phyloP scores from a whole-genome alignment of 2,329 filamentous ascomycete genomes.

The Phaeosphaeria sp. region DNA sequence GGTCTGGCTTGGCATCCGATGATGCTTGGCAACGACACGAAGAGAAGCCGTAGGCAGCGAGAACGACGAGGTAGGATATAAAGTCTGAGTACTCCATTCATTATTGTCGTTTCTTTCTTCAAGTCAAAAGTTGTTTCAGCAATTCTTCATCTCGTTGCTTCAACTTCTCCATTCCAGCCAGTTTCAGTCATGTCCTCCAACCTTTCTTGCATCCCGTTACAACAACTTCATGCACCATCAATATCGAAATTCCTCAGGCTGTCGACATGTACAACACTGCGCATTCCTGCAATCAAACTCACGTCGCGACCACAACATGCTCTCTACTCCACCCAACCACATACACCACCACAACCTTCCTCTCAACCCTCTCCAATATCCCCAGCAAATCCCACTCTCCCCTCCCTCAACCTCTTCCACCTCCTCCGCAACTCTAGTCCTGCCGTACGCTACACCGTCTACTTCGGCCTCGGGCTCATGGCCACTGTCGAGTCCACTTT shows the following conservation, averaged over 20 bases:
- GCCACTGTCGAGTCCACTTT: constrained; percentile 35
- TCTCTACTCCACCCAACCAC: neutral
- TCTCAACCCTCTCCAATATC: neutral
- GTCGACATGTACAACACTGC: neutral
- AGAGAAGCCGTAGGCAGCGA: constrained; percentile 11
- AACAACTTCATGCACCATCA: neutral
- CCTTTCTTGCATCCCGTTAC: neutral
- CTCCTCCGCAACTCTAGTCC: constrained; percentile 20
- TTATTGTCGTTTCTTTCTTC: neutral
- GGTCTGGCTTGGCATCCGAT: constrained; percentile 25
- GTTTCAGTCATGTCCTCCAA: neutral
- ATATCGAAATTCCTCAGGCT: neutral
- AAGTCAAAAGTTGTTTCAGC: no score
- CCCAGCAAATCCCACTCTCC: constrained; percentile 7
- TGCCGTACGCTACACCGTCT: constrained; percentile 32
- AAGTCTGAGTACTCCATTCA: neutral
- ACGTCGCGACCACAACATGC: neutral
- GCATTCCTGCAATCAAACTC: neutral
- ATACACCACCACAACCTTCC: neutral
- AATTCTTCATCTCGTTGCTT: neutral
- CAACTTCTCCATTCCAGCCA: neutral
- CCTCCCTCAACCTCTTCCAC: constrained; percentile 22
- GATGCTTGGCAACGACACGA: constrained; percentile 26
- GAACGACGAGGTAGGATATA: constrained; percentile 13
- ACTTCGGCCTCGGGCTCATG: constrained; percentile 29